These are phyloP conservation scores for Claviceps sp. DNA, from an alignment of 2,329 filamentous ascomycete species.

Conservation along the genomic window DNA sequence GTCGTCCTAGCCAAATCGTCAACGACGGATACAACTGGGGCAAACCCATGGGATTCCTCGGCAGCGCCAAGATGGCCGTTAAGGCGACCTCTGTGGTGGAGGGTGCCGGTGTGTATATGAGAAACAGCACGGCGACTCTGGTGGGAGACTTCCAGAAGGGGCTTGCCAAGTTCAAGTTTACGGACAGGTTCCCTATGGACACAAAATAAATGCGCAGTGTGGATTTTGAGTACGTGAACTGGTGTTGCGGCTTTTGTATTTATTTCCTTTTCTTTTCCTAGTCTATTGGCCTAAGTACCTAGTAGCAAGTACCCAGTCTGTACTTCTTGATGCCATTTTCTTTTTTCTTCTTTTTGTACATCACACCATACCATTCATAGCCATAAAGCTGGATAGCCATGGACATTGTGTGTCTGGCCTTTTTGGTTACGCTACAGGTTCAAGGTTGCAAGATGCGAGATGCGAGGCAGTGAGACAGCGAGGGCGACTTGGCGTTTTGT, in stretches of 20 bases:
- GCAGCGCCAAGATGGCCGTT: constrained; percentile 26
- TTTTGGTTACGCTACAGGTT: no score
- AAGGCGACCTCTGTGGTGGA: constrained; percentile 29
- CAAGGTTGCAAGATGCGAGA: no score
- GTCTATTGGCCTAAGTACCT: no score
- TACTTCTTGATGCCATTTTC: background rate
- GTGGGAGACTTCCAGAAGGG: constrained; percentile 40
- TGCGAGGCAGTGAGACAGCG: no score
- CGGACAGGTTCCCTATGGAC: constrained; percentile 49
- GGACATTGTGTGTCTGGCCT: no score
- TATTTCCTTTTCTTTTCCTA: background rate
- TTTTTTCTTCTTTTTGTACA: background rate
- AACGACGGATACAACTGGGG: constrained; percentile 52
- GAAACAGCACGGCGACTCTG: constrained; percentile 22
- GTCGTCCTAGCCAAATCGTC: constrained; percentile 50
- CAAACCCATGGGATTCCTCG: constrained; percentile 53
- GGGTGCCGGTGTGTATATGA: constrained; percentile 28
- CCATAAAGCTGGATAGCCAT: no score
- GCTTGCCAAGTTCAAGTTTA: constrained; percentile 51
- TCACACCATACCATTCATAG: no score
- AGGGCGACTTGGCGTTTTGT: no score
- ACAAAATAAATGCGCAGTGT: background rate
- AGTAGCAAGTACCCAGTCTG: background rate
- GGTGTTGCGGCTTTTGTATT: background rate
- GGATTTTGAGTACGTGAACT: constrained; percentile 1